Evolutionary conservation across 1,284 basidiomycete genomes (phyloP).

Genomic region (Cutaneotrichosporon sp.): DNA sequence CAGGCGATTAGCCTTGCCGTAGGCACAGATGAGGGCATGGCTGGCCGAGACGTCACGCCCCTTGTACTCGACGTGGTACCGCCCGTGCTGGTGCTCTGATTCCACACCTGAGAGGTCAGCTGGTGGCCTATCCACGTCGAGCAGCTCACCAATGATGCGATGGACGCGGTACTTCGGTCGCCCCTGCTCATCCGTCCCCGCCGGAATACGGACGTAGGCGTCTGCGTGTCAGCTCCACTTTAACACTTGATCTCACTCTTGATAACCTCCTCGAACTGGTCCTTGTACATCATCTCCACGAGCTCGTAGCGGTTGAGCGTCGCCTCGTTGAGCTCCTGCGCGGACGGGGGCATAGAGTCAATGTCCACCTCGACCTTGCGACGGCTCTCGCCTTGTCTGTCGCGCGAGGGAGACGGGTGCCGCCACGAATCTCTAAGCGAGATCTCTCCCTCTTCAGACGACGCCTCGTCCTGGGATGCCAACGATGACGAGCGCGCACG

Average conservation of each 20-base stretch:
- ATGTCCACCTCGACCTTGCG: constrained; percentile 65
- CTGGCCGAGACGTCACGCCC: constrained; percentile 57
- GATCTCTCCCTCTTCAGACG: constrained; percentile 67
- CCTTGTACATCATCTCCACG: constrained; percentile 57
- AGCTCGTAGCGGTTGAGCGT: constrained; percentile 75
- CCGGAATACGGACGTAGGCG: constrained; percentile 75
- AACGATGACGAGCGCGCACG: constrained; percentile 54
- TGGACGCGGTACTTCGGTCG: constrained; percentile 71
- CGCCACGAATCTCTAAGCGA: constrained; percentile 63
- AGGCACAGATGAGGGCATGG: constrained; percentile 67
- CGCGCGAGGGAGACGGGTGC: constrained; percentile 22
- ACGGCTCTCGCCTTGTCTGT: constrained; percentile 56
- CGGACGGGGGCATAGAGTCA: constrained; percentile 66
- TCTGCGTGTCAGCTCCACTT: constrained; percentile 56
- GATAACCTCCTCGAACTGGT: constrained; percentile 35
- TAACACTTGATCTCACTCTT: constrained; percentile 18
- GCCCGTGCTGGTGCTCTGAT: constrained; percentile 35
- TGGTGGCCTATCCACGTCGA: no score
- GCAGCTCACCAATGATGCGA: constrained; percentile 8
- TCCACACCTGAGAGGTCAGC: constrained; percentile 24
- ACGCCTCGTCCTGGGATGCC: constrained; percentile 31
- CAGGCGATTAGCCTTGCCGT: constrained; percentile 63
- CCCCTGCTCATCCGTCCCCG: constrained; percentile 59
- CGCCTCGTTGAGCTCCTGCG: constrained; percentile 66
- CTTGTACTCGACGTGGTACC: constrained; percentile 73